phyloP scores from a whole-genome alignment of 257 asterid genomes.

The Ligustrum vulgare region DNA sequence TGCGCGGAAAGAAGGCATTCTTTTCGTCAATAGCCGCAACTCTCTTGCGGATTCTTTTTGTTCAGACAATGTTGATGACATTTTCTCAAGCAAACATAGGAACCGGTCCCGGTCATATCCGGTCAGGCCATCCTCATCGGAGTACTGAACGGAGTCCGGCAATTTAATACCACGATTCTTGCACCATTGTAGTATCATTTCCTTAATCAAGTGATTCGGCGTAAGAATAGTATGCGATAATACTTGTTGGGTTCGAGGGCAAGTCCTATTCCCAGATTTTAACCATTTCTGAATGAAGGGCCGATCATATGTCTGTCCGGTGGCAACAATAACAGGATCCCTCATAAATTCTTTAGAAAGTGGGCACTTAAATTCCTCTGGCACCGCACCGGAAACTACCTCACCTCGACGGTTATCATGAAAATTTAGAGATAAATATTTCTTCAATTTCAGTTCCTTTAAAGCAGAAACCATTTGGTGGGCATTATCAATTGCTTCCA shows the following conservation, averaged over 20 bases:
- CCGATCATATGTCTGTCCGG: conserved; percentile 91
- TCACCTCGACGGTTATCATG: not conserved
- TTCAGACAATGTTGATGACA: conserved; percentile 54
- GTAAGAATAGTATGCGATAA: conserved; percentile 71
- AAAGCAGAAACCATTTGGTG: conserved; percentile 43
- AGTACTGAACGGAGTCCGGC: conserved; percentile 46
- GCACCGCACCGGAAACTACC: conserved; percentile 34
- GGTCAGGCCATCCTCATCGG: conserved; percentile 51
- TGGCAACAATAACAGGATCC: conserved; percentile 82
- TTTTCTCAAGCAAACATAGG: conserved; percentile 47
- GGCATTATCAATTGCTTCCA: conserved; percentile 70
- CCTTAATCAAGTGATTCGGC: conserved; percentile 70
- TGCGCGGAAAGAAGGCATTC: conserved; percentile 69
- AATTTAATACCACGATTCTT: conserved; percentile 51
- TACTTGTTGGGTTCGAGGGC: conserved; percentile 88
- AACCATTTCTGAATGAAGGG: conserved; percentile 77
- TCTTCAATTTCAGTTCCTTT: conserved; percentile 65
- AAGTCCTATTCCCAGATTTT: conserved; percentile 73
- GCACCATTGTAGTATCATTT: conserved; percentile 75
- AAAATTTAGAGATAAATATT: conserved; percentile 34
- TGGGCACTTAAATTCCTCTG: conserved; percentile 84
- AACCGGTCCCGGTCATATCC: conserved; percentile 61
- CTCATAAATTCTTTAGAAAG: conserved; percentile 79
- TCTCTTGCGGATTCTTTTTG: conserved; percentile 79
- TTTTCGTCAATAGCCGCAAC: conserved; percentile 63